Conservation (phyloP, 306 rosid species). For the Hippophae gyantsensis region DNA sequence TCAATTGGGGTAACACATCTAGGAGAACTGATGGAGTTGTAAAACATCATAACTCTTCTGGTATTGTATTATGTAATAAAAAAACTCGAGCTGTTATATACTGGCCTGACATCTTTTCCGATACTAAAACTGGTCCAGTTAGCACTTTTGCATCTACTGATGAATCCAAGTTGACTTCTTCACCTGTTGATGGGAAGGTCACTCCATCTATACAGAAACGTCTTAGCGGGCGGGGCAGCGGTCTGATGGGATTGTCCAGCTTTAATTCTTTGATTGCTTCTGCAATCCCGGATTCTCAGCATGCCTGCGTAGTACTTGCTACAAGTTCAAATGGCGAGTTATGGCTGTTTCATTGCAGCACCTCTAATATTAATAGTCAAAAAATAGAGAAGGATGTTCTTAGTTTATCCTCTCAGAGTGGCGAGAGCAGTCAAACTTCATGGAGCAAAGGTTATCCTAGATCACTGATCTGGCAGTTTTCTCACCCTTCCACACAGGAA, state of each 20-base stretch:
- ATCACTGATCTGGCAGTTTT: conserved; percentile 71
- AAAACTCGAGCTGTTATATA: conserved; percentile 55
- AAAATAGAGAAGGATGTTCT: conserved; percentile 32
- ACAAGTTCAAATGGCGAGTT: conserved; percentile 72
- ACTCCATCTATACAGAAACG: conserved; percentile 30
- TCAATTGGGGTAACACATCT: conserved; percentile 45
- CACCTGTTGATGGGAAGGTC: conserved; percentile 34
- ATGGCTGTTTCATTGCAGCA: conserved; percentile 75
- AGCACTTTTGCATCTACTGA: conserved; percentile 49
- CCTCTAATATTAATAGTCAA: conserved; percentile 44
- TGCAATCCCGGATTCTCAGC: conserved; percentile 37
- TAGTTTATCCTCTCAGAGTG: conserved; percentile 28
- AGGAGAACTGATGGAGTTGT: conserved; percentile 32
- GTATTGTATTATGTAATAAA: conserved; percentile 49
- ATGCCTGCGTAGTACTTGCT: conserved; percentile 57
- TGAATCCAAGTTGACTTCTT: conserved; percentile 36
- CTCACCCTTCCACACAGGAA: conserved; percentile 34
- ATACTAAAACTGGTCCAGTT: conserved; percentile 29
- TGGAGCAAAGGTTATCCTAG: conserved; percentile 77
- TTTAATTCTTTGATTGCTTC: conserved; percentile 75
- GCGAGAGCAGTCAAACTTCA: conserved; percentile 38
- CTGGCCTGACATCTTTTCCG: conserved; percentile 73
- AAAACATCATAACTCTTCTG: conserved; percentile 45
- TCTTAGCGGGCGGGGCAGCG: conserved; percentile 27
- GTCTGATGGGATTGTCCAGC: conserved; percentile 23